A percentile compares a stretch with the other conserved stretches of the same genome.
Conservation (phyloP, 306 rosid species). For the Mimosa pudica region DNA sequence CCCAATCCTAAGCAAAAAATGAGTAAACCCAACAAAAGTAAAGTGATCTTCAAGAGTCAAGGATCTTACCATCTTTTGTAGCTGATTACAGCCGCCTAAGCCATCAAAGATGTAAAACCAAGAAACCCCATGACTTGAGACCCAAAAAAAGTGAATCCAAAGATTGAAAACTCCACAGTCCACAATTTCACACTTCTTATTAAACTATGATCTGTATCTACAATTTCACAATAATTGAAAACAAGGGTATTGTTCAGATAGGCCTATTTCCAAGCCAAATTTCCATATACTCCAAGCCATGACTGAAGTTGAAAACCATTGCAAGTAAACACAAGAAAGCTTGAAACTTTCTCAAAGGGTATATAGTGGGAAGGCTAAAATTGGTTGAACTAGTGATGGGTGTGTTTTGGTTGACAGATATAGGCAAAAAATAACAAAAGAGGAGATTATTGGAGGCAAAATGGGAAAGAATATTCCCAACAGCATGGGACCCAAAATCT, state of each 20-base stretch:
- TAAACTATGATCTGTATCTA: neutral
- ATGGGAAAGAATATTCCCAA: constrained; percentile 59
- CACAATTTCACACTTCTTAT: constrained; percentile 15
- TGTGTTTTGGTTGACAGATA: constrained; percentile 16
- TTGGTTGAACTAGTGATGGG: constrained; percentile 23
- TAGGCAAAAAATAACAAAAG: no score
- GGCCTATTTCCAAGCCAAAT: constrained; percentile 51
- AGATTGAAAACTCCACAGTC: constrained; percentile 22
- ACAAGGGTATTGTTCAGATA: constrained; percentile 50
- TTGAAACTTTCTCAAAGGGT: neutral
- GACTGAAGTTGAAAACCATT: constrained; percentile 54
- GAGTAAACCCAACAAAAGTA: constrained; percentile 8
- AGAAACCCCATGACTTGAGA: constrained; percentile 39
- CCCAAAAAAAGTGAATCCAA: constrained; percentile 40
- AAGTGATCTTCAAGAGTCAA: constrained; percentile 14
- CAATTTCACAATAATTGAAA: neutral
- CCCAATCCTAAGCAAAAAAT: constrained; percentile 22
- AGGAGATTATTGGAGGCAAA: constrained; percentile 30
- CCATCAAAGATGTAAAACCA: constrained; percentile 30
- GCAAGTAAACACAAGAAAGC: constrained; percentile 23
- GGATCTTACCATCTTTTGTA: constrained; percentile 48
- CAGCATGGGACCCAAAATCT: constrained; percentile 45
- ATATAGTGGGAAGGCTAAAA: neutral
- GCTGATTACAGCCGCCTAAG: constrained; percentile 35
- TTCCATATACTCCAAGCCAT: constrained; percentile 43